phyloP scores from a whole-genome alignment of 2,329 filamentous ascomycete genomes.

The Plenodomus biglobosus region DNA sequence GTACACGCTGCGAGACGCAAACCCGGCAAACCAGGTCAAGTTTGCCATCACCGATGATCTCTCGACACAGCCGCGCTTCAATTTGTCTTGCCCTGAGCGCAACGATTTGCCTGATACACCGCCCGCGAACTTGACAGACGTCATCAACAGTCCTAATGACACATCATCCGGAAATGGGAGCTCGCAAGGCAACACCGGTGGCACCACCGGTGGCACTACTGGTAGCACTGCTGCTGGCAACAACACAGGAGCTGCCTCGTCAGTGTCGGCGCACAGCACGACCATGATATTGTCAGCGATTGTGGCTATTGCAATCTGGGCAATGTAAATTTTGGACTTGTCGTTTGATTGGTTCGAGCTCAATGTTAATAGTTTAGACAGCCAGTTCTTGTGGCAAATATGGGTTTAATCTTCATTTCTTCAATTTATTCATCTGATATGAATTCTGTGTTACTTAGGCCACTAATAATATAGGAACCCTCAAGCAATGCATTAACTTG shows the following conservation, averaged over 20 bases:
- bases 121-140: slow-evolving; percentile 1
- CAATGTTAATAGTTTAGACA: background rate
- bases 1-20: slow-evolving; percentile 45
- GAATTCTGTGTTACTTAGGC: too few species aligned
- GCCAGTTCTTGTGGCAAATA: too few species aligned
- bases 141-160: slow-evolving; percentile 17
- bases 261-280: slow-evolving; percentile 19
- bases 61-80: slow-evolving; percentile 54
- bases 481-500: too few species aligned
- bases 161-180: slow-evolving; percentile 6
- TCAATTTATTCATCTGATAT: too few species aligned
- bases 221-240: too few species aligned
- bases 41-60: slow-evolving; percentile 60
- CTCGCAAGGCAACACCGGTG: background rate
- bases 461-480: too few species aligned
- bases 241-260: background rate
- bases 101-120: slow-evolving; percentile 16
- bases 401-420: too few species aligned
- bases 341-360: background rate
- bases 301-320: slow-evolving; percentile 28
- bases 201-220: too few species aligned
- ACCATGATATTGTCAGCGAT: slow-evolving; percentile 30
- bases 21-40: slow-evolving; percentile 61
- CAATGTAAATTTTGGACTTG: slow-evolving; percentile 10
- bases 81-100: slow-evolving; percentile 54